Percentiles rank a stretch among this genome's conserved stretches.
Conservation (phyloP, 2,329 filamentous ascomycete genomes). For the Tolypocladium endophyticum region DNA sequence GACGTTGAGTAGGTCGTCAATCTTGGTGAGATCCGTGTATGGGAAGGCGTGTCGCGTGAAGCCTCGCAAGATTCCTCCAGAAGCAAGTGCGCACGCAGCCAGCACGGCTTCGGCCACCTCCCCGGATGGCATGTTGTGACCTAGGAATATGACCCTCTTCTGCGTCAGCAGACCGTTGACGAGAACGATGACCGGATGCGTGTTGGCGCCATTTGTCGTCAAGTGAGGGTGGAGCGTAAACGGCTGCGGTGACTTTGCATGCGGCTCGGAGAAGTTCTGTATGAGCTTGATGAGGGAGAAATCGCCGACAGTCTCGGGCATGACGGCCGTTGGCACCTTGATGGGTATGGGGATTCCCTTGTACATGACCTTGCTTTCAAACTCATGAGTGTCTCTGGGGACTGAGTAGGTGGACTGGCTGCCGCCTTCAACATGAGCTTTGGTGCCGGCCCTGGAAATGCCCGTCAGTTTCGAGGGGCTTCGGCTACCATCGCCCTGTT, state of each 20-base stretch:
- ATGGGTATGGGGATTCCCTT: slow-evolving; percentile 95
- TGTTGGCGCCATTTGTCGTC: slow-evolving; percentile 80
- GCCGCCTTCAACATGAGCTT: slow-evolving; percentile 48
- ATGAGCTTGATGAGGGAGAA: slow-evolving; percentile 97
- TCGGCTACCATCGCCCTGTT: slow-evolving; percentile 28
- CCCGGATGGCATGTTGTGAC: slow-evolving; percentile 87
- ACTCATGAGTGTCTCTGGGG: slow-evolving; percentile 93
- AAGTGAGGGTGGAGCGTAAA: slow-evolving; percentile 85
- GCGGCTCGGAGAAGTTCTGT: slow-evolving; percentile 78
- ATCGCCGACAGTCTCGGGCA: slow-evolving; percentile 92
- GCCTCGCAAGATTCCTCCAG: slow-evolving; percentile 81
- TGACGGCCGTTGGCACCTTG: slow-evolving; percentile 87
- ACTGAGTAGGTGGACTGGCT: slow-evolving; percentile 56
- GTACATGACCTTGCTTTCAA: slow-evolving; percentile 90
- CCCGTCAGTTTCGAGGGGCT: slow-evolving; percentile 35
- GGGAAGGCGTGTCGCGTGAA: slow-evolving; percentile 96
- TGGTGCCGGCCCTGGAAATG: slow-evolving; percentile 51
- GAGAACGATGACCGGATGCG: slow-evolving; percentile 89
- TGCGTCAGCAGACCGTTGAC: slow-evolving; percentile 92
- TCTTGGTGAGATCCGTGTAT: slow-evolving; percentile 95
- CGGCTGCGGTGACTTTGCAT: slow-evolving; percentile 71
- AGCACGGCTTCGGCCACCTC: slow-evolving; percentile 97
- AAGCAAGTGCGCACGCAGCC: slow-evolving; percentile 88
- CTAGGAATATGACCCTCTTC: slow-evolving; percentile 91
- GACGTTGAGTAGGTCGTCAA: slow-evolving; percentile 90